Conservation (phyloP, 2,329 filamentous ascomycete genomes). For the Raffaelea deltoideospora region DNA sequence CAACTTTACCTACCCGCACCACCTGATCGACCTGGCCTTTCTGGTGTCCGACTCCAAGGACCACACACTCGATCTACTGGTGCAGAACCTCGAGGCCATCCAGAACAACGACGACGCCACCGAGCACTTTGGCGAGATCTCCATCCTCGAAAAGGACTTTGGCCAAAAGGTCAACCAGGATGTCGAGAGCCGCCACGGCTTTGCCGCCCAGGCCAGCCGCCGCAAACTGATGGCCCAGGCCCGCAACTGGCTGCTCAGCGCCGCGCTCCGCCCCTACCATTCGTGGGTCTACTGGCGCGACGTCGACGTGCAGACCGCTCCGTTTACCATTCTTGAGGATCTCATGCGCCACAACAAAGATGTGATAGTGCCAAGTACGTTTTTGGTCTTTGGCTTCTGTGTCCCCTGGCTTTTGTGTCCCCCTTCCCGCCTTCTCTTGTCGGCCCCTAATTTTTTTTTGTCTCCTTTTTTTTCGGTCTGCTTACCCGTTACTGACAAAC, state of each 20-base stretch:
- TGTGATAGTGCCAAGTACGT: slow-evolving; percentile 92
- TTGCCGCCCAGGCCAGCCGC: slow-evolving; percentile 84
- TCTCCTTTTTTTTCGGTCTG: background rate
- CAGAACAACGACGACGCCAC: slow-evolving; percentile 67
- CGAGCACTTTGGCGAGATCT: slow-evolving; percentile 86
- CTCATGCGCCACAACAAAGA: slow-evolving; percentile 98
- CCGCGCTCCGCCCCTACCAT: slow-evolving; percentile 82
- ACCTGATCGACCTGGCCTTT: slow-evolving; percentile 91
- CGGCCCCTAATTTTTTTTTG: slow-evolving; percentile 11
- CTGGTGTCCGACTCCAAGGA: slow-evolving; percentile 96
- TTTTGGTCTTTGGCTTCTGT: background rate
- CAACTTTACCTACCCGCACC: slow-evolving; percentile 95
- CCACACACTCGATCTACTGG: slow-evolving; percentile 62
- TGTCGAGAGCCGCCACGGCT: slow-evolving; percentile 92
- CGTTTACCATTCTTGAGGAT: slow-evolving; percentile 92
- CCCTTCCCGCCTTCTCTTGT: background rate
- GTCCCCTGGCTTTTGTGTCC: background rate
- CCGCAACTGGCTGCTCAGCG: slow-evolving; percentile 90
- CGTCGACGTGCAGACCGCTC: slow-evolving; percentile 94
- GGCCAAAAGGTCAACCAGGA: slow-evolving; percentile 96
- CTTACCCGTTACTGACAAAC: slow-evolving; percentile 1
- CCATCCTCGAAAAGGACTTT: slow-evolving; percentile 97
- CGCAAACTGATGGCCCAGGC: slow-evolving; percentile 97
- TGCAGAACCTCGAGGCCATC: slow-evolving; percentile 58
- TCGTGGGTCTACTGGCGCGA: slow-evolving; percentile 99